A percentile compares a stretch with the other conserved stretches of the same genome.
phyloP scores from a whole-genome alignment of 805 yeast genomes.

The Metschnikowia rubicola region DNA sequence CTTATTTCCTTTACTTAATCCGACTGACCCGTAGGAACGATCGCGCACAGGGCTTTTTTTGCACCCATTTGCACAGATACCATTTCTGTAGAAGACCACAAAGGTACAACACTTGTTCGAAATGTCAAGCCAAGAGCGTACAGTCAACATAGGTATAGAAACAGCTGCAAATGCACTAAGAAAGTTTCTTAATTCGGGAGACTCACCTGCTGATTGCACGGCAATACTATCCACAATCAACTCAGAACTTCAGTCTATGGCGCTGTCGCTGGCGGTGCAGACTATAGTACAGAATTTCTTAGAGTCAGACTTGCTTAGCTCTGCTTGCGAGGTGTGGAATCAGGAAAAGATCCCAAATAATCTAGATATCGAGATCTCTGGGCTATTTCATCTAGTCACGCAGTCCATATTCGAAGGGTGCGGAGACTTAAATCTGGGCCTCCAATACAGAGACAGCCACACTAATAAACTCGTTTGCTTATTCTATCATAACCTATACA shows the following conservation, averaged over 20 bases:
- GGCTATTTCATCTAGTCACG: conserved; percentile 11
- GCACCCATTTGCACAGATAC: neutral
- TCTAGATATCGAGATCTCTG: conserved; percentile 8
- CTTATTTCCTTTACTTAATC: no score
- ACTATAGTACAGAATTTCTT: conserved; percentile 9
- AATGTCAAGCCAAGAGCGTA: conserved; percentile 8
- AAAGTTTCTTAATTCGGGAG: conserved; percentile 10
- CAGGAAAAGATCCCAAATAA: conserved; percentile 2
- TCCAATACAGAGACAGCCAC: conserved; percentile 10
- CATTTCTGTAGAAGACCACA: neutral
- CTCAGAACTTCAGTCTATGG: conserved; percentile 9
- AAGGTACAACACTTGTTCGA: neutral
- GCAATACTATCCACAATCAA: conserved; percentile 12
- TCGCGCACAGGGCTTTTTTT: neutral
- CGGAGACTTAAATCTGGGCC: conserved; percentile 8
- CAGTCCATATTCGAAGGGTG: conserved; percentile 7
- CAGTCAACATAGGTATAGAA: conserved; percentile 14
- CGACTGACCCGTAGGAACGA: no score
- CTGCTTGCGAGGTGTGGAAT: conserved; percentile 13
- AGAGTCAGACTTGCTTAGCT: conserved; percentile 11
- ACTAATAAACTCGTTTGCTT: conserved; percentile 8
- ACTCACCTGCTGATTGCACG: conserved; percentile 11
- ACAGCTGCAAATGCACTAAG: conserved; percentile 13
- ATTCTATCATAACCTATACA: conserved; percentile 10
- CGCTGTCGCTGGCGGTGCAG: conserved; percentile 8